Base-by-base conservation (phyloP, 139 green algal species). In the Micractinium conductrix region DNA sequence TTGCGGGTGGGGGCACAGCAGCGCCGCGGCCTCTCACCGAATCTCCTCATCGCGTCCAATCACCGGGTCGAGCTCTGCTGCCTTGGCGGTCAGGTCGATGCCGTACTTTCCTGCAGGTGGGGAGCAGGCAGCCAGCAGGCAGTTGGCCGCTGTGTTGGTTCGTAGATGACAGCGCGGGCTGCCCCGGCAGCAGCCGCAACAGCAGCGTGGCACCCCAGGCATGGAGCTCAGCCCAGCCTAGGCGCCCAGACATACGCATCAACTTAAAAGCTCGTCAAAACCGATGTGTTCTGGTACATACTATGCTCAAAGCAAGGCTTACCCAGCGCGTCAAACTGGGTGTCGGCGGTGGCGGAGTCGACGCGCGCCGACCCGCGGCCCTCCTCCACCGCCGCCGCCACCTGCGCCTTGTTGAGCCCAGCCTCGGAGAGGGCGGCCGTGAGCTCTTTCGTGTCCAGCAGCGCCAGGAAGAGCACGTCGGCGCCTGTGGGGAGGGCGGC, bases 61-160 rank as follows among this genome's bases (percentile, higher is more conserved):
- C 2, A 99, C 96, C 0, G 97, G 97, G 90, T 99, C 97, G 28
- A 99, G 90, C n/a, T 94, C 89, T 8, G 96, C 93, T 9, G 95
- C 94, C 30, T 93, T 91, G 62, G 95, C 97, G 19, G 94, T 99
- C 17, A 99, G 90, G 91, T 99, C 97, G 16, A 89, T 88, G 55
- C 95, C 96, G 71, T 98, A 99, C 90, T 96, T n/a, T n/a, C n/a
- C n/a, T n/a, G n/a, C n/a, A n/a, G n/a, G n/a, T n/a, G n/a, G n/a
- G n/a, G n/a, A n/a, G n/a, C n/a, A n/a, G n/a, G n/a, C n/a, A n/a
- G n/a, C n/a, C n/a, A n/a, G n/a, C n/a, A n/a, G n/a, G n/a, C n/a
- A n/a, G n/a, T n/a, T n/a, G n/a, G n/a, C n/a, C n/a, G n/a, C n/a
- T n/a, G n/a, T n/a, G n/a, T n/a, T n/a, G n/a, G n/a, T n/a, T n/a